Percentiles rank a stretch among this genome's conserved stretches.
These are phyloP conservation scores for Limonium bicolor DNA, from an alignment of 148 eudicot genomes.

Conservation along the genomic window DNA sequence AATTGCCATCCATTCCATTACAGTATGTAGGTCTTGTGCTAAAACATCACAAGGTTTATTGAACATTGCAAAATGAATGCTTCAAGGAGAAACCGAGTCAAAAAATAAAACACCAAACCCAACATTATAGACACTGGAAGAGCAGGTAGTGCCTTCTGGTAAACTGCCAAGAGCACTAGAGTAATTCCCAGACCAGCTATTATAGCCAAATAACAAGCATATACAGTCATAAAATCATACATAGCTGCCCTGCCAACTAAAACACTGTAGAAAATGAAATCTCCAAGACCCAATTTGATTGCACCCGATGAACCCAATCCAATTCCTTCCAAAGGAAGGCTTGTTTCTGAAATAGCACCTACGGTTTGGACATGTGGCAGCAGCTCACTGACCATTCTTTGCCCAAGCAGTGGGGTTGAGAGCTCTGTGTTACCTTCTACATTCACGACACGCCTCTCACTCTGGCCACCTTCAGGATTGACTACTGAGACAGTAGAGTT, in stretches of 20 bases:
- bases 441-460: constrained; percentile 24
- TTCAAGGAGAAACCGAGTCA: constrained; percentile 75
- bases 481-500: constrained; percentile 5
- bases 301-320: constrained; percentile 87
- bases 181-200: constrained; percentile 90
- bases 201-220: constrained; percentile 86
- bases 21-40: too few species aligned
- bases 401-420: constrained; percentile 53
- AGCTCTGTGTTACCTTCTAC: constrained; percentile 28
- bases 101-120: constrained; percentile 76
- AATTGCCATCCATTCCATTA: too few species aligned
- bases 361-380: constrained; percentile 10
- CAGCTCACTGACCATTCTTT: constrained; percentile 20
- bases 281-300: constrained; percentile 81
- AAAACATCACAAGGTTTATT: constrained; percentile 68
- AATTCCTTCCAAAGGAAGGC: constrained; percentile 69
- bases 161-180: constrained; percentile 58
- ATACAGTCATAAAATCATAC: constrained; percentile 90
- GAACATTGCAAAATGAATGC: constrained; percentile 77
- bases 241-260: constrained; percentile 95
- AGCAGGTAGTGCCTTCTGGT: constrained; percentile 92
- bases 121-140: constrained; percentile 80
- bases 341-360: constrained; percentile 23
- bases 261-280: constrained; percentile 91
- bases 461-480: too few species aligned